Evolutionary conservation across 75 land plant species (phyloP).

Genomic region (Cupressus sempervirens): DNA sequence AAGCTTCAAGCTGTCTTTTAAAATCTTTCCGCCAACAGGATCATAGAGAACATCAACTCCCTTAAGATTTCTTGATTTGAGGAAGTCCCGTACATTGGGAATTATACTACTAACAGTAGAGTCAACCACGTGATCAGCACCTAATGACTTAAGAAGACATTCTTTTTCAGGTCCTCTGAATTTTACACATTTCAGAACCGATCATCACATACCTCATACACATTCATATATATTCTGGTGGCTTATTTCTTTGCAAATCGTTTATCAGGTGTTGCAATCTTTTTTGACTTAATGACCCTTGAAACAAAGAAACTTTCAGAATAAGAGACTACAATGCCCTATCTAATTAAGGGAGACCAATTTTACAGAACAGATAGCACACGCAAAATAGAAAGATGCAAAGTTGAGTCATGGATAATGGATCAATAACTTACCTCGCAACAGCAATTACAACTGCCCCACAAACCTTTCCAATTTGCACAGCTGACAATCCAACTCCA

Average conservation of each 20-base stretch:
- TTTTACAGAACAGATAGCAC: neutral
- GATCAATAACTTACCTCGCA: conserved; percentile 59
- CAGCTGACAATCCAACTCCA: conserved; percentile 95
- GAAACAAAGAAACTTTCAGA: neutral
- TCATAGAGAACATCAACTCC: conserved; percentile 98
- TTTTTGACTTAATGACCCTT: neutral
- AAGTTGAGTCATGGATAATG: neutral
- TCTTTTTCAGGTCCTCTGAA: conserved; percentile 82
- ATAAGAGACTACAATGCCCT: neutral
- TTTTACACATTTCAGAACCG: conserved; percentile 6
- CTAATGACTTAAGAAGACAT: conserved; percentile 57
- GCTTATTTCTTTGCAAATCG: neutral
- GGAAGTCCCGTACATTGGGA: conserved; percentile 57
- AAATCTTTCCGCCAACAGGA: conserved; percentile 95
- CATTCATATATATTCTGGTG: neutral
- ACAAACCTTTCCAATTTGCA: conserved; percentile 91
- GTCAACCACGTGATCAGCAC: conserved; percentile 86
- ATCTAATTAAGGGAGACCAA: neutral
- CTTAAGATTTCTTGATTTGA: conserved; percentile 71
- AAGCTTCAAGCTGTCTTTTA: conserved; percentile 84
- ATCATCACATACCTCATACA: neutral
- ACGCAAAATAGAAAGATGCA: neutral
- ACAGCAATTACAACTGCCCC: conserved; percentile 93
- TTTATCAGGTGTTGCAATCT: neutral
- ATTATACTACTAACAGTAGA: conserved; percentile 45